A percentile compares a stretch with the other conserved stretches of the same genome.
These are phyloP conservation scores for Withania somnifera DNA, from an alignment of 305 asterid species.

Conservation along the genomic window DNA sequence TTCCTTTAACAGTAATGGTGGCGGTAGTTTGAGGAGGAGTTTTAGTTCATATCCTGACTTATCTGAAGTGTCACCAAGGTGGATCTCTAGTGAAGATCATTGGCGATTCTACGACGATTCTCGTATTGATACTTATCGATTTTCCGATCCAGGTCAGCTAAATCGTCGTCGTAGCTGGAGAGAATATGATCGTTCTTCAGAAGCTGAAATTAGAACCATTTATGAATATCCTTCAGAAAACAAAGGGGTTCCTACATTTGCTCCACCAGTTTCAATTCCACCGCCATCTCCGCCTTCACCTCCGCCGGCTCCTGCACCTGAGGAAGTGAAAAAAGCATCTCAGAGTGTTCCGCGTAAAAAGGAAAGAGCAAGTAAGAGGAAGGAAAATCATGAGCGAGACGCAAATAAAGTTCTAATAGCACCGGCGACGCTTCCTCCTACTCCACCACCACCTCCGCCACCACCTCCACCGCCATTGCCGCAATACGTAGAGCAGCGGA, in stretches of 20 bases:
- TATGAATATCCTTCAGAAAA: conserved; percentile 27
- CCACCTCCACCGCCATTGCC: conserved; percentile 32
- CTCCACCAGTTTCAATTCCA: conserved; percentile 9
- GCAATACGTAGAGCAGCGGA: conserved; percentile 22
- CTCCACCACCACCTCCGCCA: conserved; percentile 20
- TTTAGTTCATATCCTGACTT: conserved; percentile 79
- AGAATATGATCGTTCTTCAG: conserved; percentile 20
- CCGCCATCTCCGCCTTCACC: background rate
- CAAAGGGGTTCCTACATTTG: background rate
- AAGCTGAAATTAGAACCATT: conserved; percentile 15
- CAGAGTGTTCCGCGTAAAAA: conserved; percentile 21
- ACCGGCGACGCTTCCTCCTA: conserved; percentile 19
- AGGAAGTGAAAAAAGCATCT: conserved; percentile 17
- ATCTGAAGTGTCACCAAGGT: conserved; percentile 35
- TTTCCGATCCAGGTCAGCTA: conserved; percentile 23
- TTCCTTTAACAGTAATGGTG: conserved; percentile 6
- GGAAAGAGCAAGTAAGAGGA: conserved; percentile 19
- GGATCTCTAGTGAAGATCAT: conserved; percentile 30
- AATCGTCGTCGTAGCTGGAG: conserved; percentile 63
- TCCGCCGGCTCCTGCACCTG: conserved; percentile 1
- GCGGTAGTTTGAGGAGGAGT: conserved; percentile 31
- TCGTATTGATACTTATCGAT: conserved; percentile 24
- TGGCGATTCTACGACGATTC: conserved; percentile 48
- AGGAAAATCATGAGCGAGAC: conserved; percentile 11
- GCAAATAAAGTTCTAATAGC: conserved; percentile 3